phyloP scores from a whole-genome alignment of 345 rosid species.

The Xanthoceras sorbifolium region DNA sequence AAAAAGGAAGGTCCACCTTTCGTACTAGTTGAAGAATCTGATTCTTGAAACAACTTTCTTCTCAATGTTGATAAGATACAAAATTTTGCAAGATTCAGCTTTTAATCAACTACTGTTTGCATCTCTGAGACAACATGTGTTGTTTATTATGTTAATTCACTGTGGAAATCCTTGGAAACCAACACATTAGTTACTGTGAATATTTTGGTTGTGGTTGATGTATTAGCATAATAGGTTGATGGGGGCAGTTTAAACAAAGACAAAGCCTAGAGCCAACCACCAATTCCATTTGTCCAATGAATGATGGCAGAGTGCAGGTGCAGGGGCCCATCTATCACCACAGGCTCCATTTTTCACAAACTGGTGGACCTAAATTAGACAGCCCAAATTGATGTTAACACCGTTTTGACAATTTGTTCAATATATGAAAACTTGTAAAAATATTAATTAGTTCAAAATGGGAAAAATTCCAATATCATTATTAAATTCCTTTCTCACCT shows the following conservation, averaged over 20 bases:
- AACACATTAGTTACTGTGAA: too few relatives aligned
- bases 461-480: not conserved
- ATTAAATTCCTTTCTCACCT: not conserved
- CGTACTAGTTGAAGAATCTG: not conserved
- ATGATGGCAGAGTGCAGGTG: not conserved
- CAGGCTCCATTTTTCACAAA: not conserved
- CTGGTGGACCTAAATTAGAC: constrained; percentile 8
- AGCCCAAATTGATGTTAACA: constrained; percentile 8
- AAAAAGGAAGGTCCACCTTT: too few relatives aligned
- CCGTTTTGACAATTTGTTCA: not conserved
- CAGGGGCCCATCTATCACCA: not conserved
- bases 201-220: too few relatives aligned
- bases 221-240: too few relatives aligned
- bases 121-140: too few relatives aligned
- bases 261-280: not conserved
- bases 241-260: too few relatives aligned
- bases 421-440: not conserved
- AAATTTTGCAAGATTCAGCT: not conserved
- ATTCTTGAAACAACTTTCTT: not conserved
- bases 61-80: not conserved
- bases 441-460: not conserved
- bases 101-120: too few relatives aligned
- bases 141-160: too few relatives aligned
- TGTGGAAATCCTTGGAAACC: too few relatives aligned
- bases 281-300: not conserved